These are phyloP conservation scores for Candida dubliniensis DNA, from an alignment of 1,139 yeast genomes.

Conservation along the genomic window DNA sequence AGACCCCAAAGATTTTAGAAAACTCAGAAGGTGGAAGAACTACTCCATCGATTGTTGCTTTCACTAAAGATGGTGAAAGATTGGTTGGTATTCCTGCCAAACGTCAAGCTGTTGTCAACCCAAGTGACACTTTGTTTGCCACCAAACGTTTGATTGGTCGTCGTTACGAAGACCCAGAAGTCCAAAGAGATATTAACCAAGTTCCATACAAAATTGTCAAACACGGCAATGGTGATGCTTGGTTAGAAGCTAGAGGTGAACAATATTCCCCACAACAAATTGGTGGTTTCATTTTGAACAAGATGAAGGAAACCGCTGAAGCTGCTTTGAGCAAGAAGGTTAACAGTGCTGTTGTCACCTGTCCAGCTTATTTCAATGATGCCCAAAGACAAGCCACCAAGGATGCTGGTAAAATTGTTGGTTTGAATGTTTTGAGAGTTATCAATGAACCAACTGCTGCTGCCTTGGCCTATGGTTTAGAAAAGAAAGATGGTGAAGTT, in stretches of 20 bases:
- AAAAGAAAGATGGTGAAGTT: slow-evolving; percentile 70
- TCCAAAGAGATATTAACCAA: slow-evolving; percentile 93
- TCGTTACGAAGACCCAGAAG: slow-evolving; percentile 93
- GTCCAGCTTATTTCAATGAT: slow-evolving; percentile 97
- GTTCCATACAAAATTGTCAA: slow-evolving; percentile 97
- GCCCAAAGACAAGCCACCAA: slow-evolving; percentile 99
- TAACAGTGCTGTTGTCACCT: slow-evolving; percentile 90
- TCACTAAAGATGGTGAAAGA: slow-evolving; percentile 84
- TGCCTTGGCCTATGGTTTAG: slow-evolving; percentile 96
- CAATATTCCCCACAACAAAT: slow-evolving; percentile 94
- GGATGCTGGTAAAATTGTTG: slow-evolving; percentile 98
- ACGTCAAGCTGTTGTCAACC: slow-evolving; percentile 98
- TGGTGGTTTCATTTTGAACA: slow-evolving; percentile 95
- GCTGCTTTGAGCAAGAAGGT: slow-evolving; percentile 82
- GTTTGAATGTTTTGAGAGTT: slow-evolving; percentile 92
- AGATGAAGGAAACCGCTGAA: slow-evolving; percentile 97
- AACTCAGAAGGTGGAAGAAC: slow-evolving; percentile 99
- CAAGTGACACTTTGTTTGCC: slow-evolving; percentile 95
- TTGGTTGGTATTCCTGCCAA: slow-evolving; percentile 99
- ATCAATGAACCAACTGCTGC: slow-evolving; percentile 99
- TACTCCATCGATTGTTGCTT: slow-evolving; percentile 97
- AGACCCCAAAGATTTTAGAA: slow-evolving; percentile 93
- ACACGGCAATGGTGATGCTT: slow-evolving; percentile 97
- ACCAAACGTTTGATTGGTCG: slow-evolving; percentile 99
- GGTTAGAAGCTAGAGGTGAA: slow-evolving; percentile 98